Evolutionary conservation across 192 early-diverging fungal species (phyloP).

Genomic region (Coemansia sp.): DNA sequence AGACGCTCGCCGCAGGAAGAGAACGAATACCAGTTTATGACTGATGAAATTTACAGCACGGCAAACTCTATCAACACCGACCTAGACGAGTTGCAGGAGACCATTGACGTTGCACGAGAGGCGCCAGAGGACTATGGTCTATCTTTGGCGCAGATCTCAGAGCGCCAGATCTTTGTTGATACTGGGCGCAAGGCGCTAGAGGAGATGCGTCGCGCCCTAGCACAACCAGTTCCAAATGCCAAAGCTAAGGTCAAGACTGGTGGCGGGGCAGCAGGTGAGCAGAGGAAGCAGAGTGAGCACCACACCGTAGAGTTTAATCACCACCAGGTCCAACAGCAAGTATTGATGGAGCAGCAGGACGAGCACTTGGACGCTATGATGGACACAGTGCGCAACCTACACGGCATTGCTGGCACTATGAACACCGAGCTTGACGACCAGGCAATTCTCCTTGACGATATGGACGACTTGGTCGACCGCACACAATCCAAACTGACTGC

Average conservation of each 20-base stretch:
- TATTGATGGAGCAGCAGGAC: constrained; percentile 59
- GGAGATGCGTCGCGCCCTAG: constrained; percentile 37
- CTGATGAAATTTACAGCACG: constrained; percentile 55
- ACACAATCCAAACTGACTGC: constrained; percentile 40
- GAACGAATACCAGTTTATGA: constrained; percentile 57
- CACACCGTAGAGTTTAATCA: constrained; percentile 29
- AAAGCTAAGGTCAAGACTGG: background rate
- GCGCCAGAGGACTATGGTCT: constrained; percentile 50
- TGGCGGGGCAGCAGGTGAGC: background rate
- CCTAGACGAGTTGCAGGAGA: constrained; percentile 50
- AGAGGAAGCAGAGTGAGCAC: constrained; percentile 10
- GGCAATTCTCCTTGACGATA: constrained; percentile 53
- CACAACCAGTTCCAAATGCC: constrained; percentile 16
- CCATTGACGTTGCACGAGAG: constrained; percentile 40
- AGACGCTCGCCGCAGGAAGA: constrained; percentile 56
- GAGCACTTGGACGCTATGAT: constrained; percentile 56
- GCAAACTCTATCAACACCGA: constrained; percentile 42
- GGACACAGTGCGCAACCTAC: constrained; percentile 56
- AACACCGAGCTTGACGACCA: constrained; percentile 59
- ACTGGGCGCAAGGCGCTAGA: constrained; percentile 33
- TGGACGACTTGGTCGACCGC: constrained; percentile 41
- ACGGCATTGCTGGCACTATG: constrained; percentile 55
- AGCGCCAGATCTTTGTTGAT: constrained; percentile 46
- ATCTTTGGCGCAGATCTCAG: constrained; percentile 28
- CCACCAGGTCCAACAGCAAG: constrained; percentile 50